Evolutionary conservation across 164 flowering plant genomes (phyloP).

Genomic region (Tetracentron sinense): DNA sequence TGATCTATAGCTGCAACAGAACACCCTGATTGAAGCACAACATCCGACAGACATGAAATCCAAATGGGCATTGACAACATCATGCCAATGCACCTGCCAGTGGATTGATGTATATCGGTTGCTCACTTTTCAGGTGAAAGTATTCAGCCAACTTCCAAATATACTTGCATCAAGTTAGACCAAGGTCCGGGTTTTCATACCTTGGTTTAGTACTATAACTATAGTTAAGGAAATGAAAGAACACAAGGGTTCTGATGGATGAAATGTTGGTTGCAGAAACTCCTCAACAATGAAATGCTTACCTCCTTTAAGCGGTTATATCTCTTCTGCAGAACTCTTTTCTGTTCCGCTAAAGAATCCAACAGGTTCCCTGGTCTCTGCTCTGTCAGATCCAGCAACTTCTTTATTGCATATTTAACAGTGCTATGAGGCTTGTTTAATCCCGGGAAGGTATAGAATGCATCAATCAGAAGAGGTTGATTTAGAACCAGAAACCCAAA

Average conservation of each 20-base stretch:
- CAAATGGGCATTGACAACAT: background rate
- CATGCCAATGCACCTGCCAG: background rate
- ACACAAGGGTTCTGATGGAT: background rate
- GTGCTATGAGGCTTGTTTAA: slow-evolving; percentile 88
- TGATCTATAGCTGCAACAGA: background rate
- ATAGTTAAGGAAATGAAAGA: background rate
- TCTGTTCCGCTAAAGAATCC: slow-evolving; percentile 47
- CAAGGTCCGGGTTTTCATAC: background rate
- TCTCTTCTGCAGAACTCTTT: slow-evolving; percentile 39
- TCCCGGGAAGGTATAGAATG: slow-evolving; percentile 59
- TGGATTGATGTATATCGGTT: background rate
- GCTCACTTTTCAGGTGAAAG: background rate
- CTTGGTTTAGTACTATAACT: background rate
- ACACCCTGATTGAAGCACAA: background rate
- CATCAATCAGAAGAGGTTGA: slow-evolving; percentile 49
- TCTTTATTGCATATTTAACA: slow-evolving; percentile 67
- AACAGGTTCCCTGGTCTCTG: slow-evolving; percentile 38
- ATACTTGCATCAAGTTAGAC: background rate
- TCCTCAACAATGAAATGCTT: slow-evolving; percentile 3
- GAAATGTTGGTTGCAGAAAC: background rate
- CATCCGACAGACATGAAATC: background rate
- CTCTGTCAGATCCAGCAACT: slow-evolving; percentile 56
- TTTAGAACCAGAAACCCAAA: slow-evolving; percentile 73
- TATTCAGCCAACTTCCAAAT: background rate
- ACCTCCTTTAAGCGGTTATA: slow-evolving; percentile 69